Conservation (phyloP, 2,329 filamentous ascomycete species). For the Aspergillus clavatus region DNA sequence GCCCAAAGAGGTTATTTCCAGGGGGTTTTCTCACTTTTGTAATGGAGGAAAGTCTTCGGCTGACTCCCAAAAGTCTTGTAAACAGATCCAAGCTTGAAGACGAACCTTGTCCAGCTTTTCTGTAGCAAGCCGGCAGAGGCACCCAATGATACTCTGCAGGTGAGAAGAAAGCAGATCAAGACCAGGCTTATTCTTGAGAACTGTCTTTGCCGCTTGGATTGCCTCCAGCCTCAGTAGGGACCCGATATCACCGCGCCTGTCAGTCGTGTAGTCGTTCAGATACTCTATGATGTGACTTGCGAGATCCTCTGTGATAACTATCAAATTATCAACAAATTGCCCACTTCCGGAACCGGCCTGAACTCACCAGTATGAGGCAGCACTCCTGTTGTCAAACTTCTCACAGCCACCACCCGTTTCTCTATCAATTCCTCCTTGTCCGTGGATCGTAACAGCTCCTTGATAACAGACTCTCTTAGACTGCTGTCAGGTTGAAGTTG, state of each 20-base stretch:
- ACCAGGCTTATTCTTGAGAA: constrained; percentile 22
- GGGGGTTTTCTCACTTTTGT: constrained; percentile 37
- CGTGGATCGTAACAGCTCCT: constrained; percentile 32
- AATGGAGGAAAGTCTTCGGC: constrained; percentile 30
- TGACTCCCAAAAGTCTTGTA: constrained; percentile 39
- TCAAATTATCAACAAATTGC: constrained; percentile 15
- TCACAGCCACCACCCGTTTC: constrained; percentile 39
- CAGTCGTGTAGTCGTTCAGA: constrained; percentile 86
- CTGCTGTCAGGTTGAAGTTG: constrained; percentile 22
- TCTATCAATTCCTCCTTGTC: constrained; percentile 37
- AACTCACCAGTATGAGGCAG: constrained; percentile 35
- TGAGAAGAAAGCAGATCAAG: constrained; percentile 11
- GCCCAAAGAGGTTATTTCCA: neutral
- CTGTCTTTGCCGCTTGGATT: constrained; percentile 56
- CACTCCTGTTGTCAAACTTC: constrained; percentile 34
- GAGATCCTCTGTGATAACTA: constrained; percentile 29
- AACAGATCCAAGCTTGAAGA: constrained; percentile 45
- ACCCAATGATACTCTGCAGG: constrained; percentile 29
- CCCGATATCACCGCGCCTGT: constrained; percentile 82
- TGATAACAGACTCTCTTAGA: constrained; percentile 27
- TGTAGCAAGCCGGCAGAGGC: constrained; percentile 64
- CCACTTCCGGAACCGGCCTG: neutral
- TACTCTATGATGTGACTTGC: constrained; percentile 30
- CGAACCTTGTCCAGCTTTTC: constrained; percentile 91
- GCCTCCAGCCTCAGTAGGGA: constrained; percentile 80